Percentiles rank a stretch among this genome's conserved stretches.
These are phyloP conservation scores for Cornus suecica DNA, from an alignment of 148 eudicot genomes.

Conservation along the genomic window DNA sequence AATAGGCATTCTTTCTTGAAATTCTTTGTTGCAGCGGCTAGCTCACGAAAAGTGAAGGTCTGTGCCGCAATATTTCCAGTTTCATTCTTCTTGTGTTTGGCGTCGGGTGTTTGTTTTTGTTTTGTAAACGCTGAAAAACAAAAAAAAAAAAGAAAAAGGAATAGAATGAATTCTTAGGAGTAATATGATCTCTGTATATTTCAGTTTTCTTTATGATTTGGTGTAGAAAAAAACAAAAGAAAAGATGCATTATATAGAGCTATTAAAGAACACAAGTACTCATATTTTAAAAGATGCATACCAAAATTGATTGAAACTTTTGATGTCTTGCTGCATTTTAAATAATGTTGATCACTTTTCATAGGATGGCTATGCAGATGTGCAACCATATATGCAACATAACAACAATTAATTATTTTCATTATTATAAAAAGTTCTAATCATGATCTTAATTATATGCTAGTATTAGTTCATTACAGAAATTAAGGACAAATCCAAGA, in stretches of 20 bases:
- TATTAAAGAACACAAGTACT: no score
- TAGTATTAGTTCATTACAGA: not conserved
- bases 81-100: no score
- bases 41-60: constrained; percentile 58
- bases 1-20: constrained; percentile 72
- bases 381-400: no score
- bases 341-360: no score
- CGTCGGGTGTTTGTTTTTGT: not conserved
- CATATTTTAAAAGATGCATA: no score
- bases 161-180: not conserved
- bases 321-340: no score
- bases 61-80: constrained; percentile 25
- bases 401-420: no score
- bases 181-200: not conserved
- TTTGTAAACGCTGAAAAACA: not conserved
- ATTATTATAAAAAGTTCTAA: no score
- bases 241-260: not conserved
- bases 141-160: no score
- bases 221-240: not conserved
- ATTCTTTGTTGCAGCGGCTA: constrained; percentile 77
- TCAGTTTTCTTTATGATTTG: not conserved
- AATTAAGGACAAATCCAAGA: not conserved
- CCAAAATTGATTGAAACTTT: no score
- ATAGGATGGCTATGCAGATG: no score
- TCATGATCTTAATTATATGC: no score